phyloP scores from a whole-genome alignment of 139 green algal species.

The Chlamydomonas sphaeroides region DNA sequence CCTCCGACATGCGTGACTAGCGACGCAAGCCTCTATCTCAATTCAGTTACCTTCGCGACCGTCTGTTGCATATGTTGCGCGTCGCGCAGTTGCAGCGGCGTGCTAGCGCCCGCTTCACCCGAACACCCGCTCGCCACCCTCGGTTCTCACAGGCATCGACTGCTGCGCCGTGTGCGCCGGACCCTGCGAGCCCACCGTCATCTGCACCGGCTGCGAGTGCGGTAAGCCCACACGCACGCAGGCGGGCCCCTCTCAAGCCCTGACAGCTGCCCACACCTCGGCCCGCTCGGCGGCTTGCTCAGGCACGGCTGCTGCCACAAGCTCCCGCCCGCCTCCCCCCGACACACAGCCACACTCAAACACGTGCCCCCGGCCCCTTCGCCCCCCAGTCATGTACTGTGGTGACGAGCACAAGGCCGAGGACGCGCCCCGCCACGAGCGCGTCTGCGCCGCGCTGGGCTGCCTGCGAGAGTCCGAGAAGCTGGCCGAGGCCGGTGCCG shows the following conservation, averaged over 20 bases:
- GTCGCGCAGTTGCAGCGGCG: too few relatives aligned
- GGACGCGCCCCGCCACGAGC: not conserved
- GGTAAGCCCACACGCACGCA: too few relatives aligned
- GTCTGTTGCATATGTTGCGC: too few relatives aligned
- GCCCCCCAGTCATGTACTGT: conserved; percentile 13
- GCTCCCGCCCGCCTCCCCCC: too few relatives aligned
- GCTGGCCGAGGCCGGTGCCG: too few relatives aligned
- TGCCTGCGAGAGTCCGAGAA: not conserved
- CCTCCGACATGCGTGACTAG: too few relatives aligned
- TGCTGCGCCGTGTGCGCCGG: conserved; percentile 25
- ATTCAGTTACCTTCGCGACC: not conserved
- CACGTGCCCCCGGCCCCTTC: not conserved
- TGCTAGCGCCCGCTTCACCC: too few relatives aligned
- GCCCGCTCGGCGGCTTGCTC: too few relatives aligned
- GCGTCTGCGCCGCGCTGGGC: not conserved
- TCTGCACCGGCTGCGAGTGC: not conserved
- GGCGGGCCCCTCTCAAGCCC: too few relatives aligned
- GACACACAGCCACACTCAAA: too few relatives aligned
- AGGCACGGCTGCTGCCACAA: not conserved
- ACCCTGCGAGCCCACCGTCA: not conserved
- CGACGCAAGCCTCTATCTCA: too few relatives aligned
- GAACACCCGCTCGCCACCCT: not conserved
- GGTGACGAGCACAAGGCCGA: not conserved
- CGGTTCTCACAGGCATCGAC: not conserved
- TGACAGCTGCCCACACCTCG: too few relatives aligned